Evolutionary conservation across 2,329 filamentous ascomycete genomes (phyloP).

Genomic region (Fusarium sp.): DNA sequence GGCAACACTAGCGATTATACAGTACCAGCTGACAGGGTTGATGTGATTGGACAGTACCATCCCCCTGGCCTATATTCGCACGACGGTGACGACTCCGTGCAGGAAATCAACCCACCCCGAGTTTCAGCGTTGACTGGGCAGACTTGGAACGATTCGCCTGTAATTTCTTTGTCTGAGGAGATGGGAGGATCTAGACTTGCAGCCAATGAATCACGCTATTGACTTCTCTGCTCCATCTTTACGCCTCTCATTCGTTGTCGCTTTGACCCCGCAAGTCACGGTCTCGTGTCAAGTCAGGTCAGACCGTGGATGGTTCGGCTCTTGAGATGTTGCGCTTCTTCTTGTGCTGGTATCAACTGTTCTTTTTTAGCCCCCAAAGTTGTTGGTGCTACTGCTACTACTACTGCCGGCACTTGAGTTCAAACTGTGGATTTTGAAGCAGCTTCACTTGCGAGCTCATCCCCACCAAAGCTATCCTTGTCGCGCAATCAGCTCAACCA

Average conservation of each 20-base stretch:
- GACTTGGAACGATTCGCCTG: conserved; percentile 1
- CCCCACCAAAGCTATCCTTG: neutral
- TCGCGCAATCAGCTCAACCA: neutral
- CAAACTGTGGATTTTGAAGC: neutral
- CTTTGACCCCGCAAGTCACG: neutral
- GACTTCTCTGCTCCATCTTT: neutral
- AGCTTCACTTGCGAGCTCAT: neutral
- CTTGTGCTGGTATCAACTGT: neutral
- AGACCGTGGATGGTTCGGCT: neutral
- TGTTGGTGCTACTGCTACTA: neutral
- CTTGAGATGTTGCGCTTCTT: neutral
- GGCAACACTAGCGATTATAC: neutral
- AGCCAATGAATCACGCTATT: neutral
- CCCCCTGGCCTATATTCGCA: neutral
- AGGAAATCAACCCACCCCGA: neutral
- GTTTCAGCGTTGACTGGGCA: neutral
- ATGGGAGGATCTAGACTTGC: neutral
- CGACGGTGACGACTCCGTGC: neutral
- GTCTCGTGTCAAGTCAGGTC: neutral
- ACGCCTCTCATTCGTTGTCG: neutral
- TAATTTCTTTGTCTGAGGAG: neutral
- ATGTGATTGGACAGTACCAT: neutral
- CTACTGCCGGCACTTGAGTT: neutral
- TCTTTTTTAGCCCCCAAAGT: neutral
- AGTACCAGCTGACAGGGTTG: neutral